Evolutionary conservation across 169 alveolate species (phyloP), one percentile per base, ranked within the genome.

Genomic region (Eimeria brunetti): DNA sequence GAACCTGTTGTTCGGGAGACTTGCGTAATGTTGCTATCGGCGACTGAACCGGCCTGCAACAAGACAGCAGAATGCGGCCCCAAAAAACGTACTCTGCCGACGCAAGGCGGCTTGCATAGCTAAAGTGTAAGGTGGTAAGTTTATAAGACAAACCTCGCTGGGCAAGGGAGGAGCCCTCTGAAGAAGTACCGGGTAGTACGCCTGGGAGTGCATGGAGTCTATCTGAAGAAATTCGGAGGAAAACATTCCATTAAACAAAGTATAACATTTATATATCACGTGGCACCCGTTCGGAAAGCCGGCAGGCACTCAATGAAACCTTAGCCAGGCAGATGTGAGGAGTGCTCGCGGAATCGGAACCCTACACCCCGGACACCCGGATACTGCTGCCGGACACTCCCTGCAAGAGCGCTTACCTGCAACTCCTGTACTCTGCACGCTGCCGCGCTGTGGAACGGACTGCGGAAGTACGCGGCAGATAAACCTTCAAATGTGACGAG

Each of bases 151-250:
- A 41, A 86, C 92, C 92, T 86, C 93, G 76, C 36, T 60, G 11
- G 93, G 93, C 91, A 46, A 46, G 27, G 94, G 85, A 56, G 89
- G 90, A 44, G 96, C 96, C 38, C 96, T 80, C 41, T 92, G 96
- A 30, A 92, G 93, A 30, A 92, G 88, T 71, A 92, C 96, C 53
- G 96, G 96, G 78, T 92, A 92, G 73, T 80, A 75, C 78, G 96
- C 96, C 53, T 92, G 96, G 44, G 88, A 80, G 93, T 88, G 96
- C 96, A 83, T 92, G 62, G 89, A 80, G 62, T 92, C 96, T 8
- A 92, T 75, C 95, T 91, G 91, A n/a, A 75, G 51, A 6, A 30
- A 62, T 6, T 53, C 46, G 6, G 7, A 56, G 56, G 27, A 4
- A n/a, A 83, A 18, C 36, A 78, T 46, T 41, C 27, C n/a, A 78